Percentiles rank a stretch among this genome's conserved stretches.
phyloP scores from a whole-genome alignment of 2,329 filamentous ascomycete species.

The Ophiognomonia clavigignenti-juglandacearum region DNA sequence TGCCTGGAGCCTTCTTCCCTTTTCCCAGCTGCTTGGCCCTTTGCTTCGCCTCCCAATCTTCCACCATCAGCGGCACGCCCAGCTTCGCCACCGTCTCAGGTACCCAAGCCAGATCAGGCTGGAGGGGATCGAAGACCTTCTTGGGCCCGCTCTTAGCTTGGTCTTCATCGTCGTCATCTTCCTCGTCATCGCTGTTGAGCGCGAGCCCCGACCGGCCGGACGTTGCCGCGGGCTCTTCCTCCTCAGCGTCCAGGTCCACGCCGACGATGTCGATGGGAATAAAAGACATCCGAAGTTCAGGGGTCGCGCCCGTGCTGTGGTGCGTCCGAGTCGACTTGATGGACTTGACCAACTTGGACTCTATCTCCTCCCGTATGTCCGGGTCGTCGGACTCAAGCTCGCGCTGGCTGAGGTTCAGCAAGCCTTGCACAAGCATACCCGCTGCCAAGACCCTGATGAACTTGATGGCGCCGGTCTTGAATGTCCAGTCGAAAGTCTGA shows the following conservation, averaged over 20 bases:
- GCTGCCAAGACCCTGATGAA: constrained; percentile 78
- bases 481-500: constrained; percentile 83
- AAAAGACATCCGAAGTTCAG: constrained; percentile 76
- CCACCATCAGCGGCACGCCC: constrained; percentile 60
- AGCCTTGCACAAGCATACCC: constrained; percentile 62
- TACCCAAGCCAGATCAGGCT: constrained; percentile 64
- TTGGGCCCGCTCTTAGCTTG: constrained; percentile 20
- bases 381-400: constrained; percentile 20
- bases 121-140: constrained; percentile 59
- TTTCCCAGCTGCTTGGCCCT: constrained; percentile 25
- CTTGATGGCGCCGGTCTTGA: constrained; percentile 73
- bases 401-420: constrained; percentile 30
- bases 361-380: constrained; percentile 38
- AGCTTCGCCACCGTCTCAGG: constrained; percentile 58
- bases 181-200: constrained; percentile 63
- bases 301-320: constrained; percentile 66
- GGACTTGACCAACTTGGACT: constrained; percentile 50
- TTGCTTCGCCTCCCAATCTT: constrained; percentile 54
- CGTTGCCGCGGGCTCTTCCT: constrained; percentile 46
- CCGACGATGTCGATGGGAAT: constrained; percentile 71
- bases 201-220: constrained; percentile 51
- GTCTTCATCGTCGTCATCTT: constrained; percentile 33
- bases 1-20: constrained; percentile 8
- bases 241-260: constrained; percentile 69
- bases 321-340: constrained; percentile 67